These are phyloP conservation scores for Chondrus crispus DNA, from an alignment of 23 red algal genomes.

Conservation along the genomic window DNA sequence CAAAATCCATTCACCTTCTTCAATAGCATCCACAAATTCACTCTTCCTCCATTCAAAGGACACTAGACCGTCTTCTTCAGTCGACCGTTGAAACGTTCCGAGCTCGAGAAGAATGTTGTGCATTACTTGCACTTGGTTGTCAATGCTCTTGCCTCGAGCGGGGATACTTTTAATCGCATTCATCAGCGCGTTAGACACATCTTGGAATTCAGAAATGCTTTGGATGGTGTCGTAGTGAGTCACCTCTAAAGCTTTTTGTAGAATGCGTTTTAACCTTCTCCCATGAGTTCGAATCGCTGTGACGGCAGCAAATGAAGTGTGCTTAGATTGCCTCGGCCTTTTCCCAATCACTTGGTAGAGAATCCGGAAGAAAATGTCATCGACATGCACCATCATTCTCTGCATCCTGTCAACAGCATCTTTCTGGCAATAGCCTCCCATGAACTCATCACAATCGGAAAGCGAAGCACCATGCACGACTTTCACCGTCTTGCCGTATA, in stretches of 20 bases:
- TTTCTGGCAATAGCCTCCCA: constrained; percentile 34
- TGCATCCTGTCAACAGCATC: neutral
- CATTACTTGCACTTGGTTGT: neutral
- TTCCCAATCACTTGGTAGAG: neutral
- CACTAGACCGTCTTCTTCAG: neutral
- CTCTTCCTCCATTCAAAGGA: constrained; percentile 82
- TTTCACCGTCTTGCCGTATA: constrained; percentile 22
- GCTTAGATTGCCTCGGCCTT: neutral
- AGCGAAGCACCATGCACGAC: constrained; percentile 35
- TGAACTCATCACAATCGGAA: constrained; percentile 25
- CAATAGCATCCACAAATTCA: constrained; percentile 66
- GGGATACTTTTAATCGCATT: neutral
- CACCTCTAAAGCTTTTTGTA: neutral
- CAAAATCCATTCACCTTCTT: constrained; percentile 81
- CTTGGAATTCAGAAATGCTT: neutral
- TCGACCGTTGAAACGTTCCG: neutral
- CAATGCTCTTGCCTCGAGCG: neutral
- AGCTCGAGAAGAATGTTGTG: neutral
- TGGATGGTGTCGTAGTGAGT: neutral
- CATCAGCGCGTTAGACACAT: too few species aligned
- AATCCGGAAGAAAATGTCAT: neutral
- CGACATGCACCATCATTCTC: neutral
- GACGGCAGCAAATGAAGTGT: neutral
- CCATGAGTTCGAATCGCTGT: too few species aligned
- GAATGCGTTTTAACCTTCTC: too few species aligned